Evolutionary conservation across 2,329 filamentous ascomycete species (phyloP).

Genomic region (Beauveria sp.): DNA sequence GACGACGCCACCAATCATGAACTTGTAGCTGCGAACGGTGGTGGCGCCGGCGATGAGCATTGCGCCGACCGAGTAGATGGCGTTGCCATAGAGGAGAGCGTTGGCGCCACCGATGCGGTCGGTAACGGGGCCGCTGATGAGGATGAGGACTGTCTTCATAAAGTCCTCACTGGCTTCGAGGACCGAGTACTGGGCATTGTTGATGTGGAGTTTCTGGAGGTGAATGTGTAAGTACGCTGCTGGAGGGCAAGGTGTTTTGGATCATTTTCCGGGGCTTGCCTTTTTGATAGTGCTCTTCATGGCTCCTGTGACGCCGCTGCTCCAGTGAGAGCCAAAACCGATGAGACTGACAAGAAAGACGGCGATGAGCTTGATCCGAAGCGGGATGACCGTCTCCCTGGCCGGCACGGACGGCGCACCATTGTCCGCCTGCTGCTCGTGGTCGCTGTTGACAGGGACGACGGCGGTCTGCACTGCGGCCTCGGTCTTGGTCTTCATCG

Average conservation of each 20-base stretch:
- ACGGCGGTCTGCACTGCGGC: neutral
- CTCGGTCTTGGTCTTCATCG: neutral
- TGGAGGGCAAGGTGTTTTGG: accelerated
- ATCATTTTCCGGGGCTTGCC: constrained; percentile 11
- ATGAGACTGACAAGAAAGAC: constrained; percentile 46
- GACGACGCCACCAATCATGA: constrained; percentile 52
- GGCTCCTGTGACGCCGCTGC: constrained; percentile 50
- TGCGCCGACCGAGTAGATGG: constrained; percentile 49
- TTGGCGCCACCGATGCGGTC: constrained; percentile 52
- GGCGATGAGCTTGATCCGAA: constrained; percentile 27
- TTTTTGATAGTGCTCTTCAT: constrained; percentile 57
- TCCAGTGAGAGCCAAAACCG: constrained; percentile 54
- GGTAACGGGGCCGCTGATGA: constrained; percentile 47
- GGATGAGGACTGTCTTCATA: constrained; percentile 49
- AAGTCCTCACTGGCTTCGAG: constrained; percentile 55
- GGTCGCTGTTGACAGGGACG: neutral
- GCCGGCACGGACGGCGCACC: neutral
- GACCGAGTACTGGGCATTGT: constrained; percentile 51
- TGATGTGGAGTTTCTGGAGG: constrained; percentile 44
- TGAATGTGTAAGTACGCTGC: neutral
- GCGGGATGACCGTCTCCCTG: constrained; percentile 12
- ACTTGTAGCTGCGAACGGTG: constrained; percentile 46
- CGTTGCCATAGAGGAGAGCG: constrained; percentile 54
- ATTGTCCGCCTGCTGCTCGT: neutral
- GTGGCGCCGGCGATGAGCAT: constrained; percentile 52